Percentiles rank a stretch among this genome's conserved stretches.
Conservation (phyloP, 208 protist species). For the Acanthamoeba triangularis region DNA sequence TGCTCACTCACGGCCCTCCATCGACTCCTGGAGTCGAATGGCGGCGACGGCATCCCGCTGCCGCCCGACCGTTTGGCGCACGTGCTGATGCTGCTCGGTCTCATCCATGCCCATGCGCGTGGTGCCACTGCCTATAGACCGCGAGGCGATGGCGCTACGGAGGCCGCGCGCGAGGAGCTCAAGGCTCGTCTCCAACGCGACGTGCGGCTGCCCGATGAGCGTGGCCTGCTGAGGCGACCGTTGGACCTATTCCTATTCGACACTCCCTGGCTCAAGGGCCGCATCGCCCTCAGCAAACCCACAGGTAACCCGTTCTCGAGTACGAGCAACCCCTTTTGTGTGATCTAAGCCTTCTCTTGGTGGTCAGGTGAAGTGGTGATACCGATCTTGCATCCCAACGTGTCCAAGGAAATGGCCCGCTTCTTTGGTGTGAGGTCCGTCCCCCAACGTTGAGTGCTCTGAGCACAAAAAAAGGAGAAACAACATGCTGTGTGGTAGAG, state of each 20-base stretch:
- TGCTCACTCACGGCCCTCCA: not conserved
- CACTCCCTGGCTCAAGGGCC: conserved; percentile 63
- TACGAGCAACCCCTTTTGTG: not conserved
- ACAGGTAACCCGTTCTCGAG: not conserved
- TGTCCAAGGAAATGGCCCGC: conserved; percentile 50
- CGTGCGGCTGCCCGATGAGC: conserved; percentile 46
- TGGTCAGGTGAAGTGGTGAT: conserved; percentile 20
- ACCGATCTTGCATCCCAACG: conserved; percentile 53
- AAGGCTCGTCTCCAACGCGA: not conserved
- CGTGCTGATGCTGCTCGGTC: conserved; percentile 42
- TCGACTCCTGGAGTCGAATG: not conserved
- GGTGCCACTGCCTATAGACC: not conserved
- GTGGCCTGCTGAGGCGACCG: not conserved
- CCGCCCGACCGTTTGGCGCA: not conserved
- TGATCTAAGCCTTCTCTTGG: not conserved
- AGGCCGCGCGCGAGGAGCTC: not conserved
- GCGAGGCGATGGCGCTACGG: not conserved
- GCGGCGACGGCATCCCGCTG: not conserved
- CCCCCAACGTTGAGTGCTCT: too few relatives aligned
- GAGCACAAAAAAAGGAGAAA: too few relatives aligned
- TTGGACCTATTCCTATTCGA: conserved; percentile 34
- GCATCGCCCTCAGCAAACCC: not conserved
- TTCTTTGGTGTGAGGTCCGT: conserved; percentile 34
- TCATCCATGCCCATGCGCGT: conserved; percentile 22
- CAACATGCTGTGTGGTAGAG: not conserved